Evolutionary conservation across 73 alveolate species (phyloP).

Genomic region (Uronychia binucleata): DNA sequence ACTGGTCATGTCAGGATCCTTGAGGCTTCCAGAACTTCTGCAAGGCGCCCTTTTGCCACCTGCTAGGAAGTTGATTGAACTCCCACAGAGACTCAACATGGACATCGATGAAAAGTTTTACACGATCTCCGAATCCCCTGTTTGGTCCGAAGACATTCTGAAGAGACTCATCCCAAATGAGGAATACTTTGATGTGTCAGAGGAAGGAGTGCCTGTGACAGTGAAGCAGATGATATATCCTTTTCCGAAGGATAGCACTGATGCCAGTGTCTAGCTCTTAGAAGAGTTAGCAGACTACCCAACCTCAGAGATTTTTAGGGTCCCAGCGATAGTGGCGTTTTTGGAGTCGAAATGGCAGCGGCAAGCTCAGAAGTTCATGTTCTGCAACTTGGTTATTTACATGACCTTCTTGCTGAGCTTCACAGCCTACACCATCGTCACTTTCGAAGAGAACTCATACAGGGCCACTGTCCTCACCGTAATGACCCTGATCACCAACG

Average conservation of each 20-base stretch:
- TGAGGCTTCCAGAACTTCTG: background rate
- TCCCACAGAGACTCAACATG: background rate
- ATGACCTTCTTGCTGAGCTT: background rate
- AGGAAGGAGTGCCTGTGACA: background rate
- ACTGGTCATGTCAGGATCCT: background rate
- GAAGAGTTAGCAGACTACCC: background rate
- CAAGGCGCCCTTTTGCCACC: background rate
- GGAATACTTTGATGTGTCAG: background rate
- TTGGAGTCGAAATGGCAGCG: background rate
- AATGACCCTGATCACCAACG: background rate
- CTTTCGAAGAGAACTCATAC: background rate
- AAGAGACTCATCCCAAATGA: background rate
- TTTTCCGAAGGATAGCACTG: background rate
- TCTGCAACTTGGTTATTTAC: background rate
- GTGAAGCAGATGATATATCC: background rate
- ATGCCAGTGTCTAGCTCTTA: background rate
- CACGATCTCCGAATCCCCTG: background rate
- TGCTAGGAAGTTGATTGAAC: background rate
- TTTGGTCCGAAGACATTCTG: background rate
- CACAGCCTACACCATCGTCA: background rate
- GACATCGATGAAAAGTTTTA: background rate
- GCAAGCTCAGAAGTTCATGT: background rate
- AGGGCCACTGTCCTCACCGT: background rate
- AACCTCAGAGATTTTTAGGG: background rate
- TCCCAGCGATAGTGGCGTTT: background rate